phyloP scores from a whole-genome alignment of 495 filamentous ascomycete genomes.

The Penicillium robsamsonii region DNA sequence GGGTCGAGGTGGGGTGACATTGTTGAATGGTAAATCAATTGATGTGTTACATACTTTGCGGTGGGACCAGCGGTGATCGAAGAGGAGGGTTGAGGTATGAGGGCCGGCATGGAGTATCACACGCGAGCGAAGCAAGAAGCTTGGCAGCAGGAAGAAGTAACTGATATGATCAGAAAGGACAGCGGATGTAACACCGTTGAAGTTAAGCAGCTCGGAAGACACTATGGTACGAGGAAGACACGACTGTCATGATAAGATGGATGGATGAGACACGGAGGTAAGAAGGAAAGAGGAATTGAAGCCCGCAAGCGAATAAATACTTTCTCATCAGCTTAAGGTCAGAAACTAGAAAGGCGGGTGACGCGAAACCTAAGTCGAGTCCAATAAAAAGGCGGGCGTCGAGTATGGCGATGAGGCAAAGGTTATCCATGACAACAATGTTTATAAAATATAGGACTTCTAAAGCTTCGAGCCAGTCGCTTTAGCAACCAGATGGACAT shows the following conservation, averaged over 20 bases:
- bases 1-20: too few species aligned
- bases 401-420: too few species aligned
- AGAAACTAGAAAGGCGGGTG: not conserved
- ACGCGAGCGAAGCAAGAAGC: not conserved
- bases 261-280: not conserved
- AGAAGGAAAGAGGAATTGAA: not conserved
- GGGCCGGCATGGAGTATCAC: not conserved
- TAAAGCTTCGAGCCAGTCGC: conserved; percentile 21
- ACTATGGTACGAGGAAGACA: too few species aligned
- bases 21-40: too few species aligned
- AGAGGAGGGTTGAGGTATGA: not conserved
- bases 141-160: not conserved
- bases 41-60: too few species aligned
- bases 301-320: not conserved
- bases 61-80: too few species aligned
- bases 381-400: too few species aligned
- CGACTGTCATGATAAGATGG: not conserved
- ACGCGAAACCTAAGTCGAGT: too few species aligned
- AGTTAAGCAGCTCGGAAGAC: too few species aligned
- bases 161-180: not conserved
- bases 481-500: conserved; percentile 50
- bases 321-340: not conserved
- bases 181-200: too few species aligned
- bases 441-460: not conserved
- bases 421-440: too few species aligned